These are phyloP conservation scores for Cryphonectria japonica DNA, from an alignment of 2,329 filamentous ascomycete genomes.

Conservation along the genomic window DNA sequence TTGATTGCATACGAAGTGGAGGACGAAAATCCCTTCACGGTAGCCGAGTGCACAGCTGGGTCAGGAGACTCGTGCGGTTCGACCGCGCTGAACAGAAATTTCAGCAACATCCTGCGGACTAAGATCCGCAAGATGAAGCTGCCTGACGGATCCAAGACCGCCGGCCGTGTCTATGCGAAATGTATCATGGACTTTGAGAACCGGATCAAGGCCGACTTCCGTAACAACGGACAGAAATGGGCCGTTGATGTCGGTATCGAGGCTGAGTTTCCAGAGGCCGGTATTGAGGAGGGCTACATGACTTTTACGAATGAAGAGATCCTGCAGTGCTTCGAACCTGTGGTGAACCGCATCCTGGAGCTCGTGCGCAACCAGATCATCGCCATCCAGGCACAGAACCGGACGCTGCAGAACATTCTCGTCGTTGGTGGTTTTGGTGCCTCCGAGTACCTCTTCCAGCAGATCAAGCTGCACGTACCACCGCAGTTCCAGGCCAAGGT, in stretches of 20 bases:
- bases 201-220: slow-evolving; percentile 98
- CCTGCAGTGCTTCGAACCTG: slow-evolving; percentile 96
- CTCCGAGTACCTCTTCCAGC: slow-evolving; percentile 98
- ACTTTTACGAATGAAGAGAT: slow-evolving; percentile 99
- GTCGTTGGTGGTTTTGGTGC: slow-evolving; percentile 98
- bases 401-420: slow-evolving; percentile 90
- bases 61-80: slow-evolving; percentile 98
- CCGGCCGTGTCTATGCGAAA: slow-evolving; percentile 97
- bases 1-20: slow-evolving; percentile 98
- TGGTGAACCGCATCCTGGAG: slow-evolving; percentile 95
- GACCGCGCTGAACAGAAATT: slow-evolving; percentile 97
- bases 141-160: slow-evolving; percentile 93
- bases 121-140: slow-evolving; percentile 99
- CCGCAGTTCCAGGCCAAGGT: slow-evolving; percentile 99
- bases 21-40: slow-evolving; percentile 95
- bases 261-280: slow-evolving; percentile 95
- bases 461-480: slow-evolving; percentile 97
- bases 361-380: slow-evolving; percentile 98
- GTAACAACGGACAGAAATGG: slow-evolving; percentile 99
- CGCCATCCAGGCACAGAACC: slow-evolving; percentile 96
- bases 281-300: slow-evolving; percentile 99
- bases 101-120: slow-evolving; percentile 94
- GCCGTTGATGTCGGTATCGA: slow-evolving; percentile 98
- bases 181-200: slow-evolving; percentile 99
- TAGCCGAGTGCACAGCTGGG: slow-evolving; percentile 94